Percentiles rank a stretch among this genome's conserved stretches.
Evolutionary conservation across 192 early-diverging fungal genomes (phyloP).

Genomic region (Coemansia sp.): DNA sequence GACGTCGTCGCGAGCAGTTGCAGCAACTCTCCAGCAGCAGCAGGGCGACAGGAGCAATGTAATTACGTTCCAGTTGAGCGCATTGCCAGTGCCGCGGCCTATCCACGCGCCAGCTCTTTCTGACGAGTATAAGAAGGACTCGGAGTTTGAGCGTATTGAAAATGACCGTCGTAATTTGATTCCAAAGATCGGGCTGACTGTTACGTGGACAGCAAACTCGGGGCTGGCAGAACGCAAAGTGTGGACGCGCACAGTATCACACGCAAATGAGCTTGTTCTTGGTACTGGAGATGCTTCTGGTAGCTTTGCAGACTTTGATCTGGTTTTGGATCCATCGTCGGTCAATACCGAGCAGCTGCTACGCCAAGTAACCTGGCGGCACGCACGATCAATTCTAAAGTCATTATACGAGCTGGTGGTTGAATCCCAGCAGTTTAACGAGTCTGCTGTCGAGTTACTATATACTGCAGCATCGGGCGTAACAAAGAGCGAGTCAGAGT

Average conservation of each 20-base stretch:
- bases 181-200: conserved; percentile 36
- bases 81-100: conserved; percentile 40
- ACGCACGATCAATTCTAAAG: conserved; percentile 32
- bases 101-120: conserved; percentile 35
- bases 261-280: conserved; percentile 16
- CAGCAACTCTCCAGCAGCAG: no score
- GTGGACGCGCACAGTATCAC: conserved; percentile 40
- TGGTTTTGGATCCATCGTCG: conserved; percentile 22
- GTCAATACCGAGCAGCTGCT: conserved; percentile 39
- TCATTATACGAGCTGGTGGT: conserved; percentile 21
- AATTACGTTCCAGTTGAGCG: conserved; percentile 26
- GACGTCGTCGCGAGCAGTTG: conserved; percentile 34
- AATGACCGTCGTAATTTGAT: conserved; percentile 40
- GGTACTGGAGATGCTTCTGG: neutral
- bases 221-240: conserved; percentile 19
- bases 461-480: conserved; percentile 26
- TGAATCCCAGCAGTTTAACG: conserved; percentile 26
- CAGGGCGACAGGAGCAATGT: conserved; percentile 13
- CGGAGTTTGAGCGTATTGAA: conserved; percentile 40
- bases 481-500: conserved; percentile 15
- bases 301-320: neutral
- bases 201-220: conserved; percentile 39
- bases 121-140: neutral
- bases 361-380: conserved; percentile 44
- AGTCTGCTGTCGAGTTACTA: conserved; percentile 32